Percentiles rank a stretch among this genome's conserved stretches.
Conservation (phyloP, 2,329 filamentous ascomycete species). For the Paraphoma chrysanthemicola region DNA sequence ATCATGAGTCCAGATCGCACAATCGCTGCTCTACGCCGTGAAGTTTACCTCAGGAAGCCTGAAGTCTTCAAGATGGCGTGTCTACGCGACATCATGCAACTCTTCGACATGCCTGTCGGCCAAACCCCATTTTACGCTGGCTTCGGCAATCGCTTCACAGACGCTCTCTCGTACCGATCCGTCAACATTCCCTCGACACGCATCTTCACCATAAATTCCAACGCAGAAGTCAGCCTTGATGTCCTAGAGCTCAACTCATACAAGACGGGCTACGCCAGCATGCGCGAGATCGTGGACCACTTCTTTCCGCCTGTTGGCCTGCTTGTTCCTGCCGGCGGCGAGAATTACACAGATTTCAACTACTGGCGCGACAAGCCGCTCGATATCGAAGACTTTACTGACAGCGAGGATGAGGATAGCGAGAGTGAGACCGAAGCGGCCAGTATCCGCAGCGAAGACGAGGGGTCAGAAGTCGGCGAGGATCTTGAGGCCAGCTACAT, state of each 20-base stretch:
- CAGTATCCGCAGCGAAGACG: conserved; percentile 59
- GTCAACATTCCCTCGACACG: conserved; percentile 93
- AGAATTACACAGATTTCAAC: conserved; percentile 95
- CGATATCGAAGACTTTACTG: conserved; percentile 87
- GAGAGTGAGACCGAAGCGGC: conserved; percentile 56
- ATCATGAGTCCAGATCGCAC: conserved; percentile 95
- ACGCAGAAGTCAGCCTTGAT: conserved; percentile 92
- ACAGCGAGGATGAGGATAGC: conserved; percentile 66
- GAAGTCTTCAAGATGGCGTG: conserved; percentile 99
- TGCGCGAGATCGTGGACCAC: conserved; percentile 96
- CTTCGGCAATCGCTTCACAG: conserved; percentile 94
- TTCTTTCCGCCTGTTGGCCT: conserved; percentile 94
- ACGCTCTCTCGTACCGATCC: conserved; percentile 92
- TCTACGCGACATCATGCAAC: conserved; percentile 86
- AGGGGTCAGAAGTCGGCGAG: conserved; percentile 53
- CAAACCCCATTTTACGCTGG: conserved; percentile 92
- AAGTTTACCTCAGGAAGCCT: conserved; percentile 94
- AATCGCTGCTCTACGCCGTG: conserved; percentile 88
- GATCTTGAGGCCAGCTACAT: conserved; percentile 65
- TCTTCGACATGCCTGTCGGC: conserved; percentile 71
- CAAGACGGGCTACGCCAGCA: conserved; percentile 95
- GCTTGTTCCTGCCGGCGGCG: conserved; percentile 85
- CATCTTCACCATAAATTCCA: conserved; percentile 99
- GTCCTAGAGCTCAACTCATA: conserved; percentile 90
- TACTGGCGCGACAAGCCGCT: conserved; percentile 91